Percentiles rank a stretch among this genome's conserved stretches.
Conservation (phyloP, 768 basidiomycete species). For the Pisolithus albus region DNA sequence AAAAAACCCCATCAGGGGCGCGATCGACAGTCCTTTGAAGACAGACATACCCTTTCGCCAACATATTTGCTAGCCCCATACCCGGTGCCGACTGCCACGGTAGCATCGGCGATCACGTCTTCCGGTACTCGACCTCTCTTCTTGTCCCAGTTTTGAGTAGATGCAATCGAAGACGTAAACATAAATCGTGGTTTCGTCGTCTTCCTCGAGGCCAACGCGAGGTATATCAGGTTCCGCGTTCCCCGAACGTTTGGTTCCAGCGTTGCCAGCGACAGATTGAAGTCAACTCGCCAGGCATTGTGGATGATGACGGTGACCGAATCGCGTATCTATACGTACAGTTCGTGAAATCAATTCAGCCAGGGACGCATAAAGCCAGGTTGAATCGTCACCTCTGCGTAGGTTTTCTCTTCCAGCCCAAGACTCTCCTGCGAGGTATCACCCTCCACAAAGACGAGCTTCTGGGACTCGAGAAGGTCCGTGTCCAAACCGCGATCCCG, state of each 20-base stretch:
- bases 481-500: slow-evolving; percentile 28
- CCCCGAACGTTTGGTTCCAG: slow-evolving; percentile 33
- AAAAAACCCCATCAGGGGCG: no score
- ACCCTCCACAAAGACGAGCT: slow-evolving; percentile 33
- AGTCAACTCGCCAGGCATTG: slow-evolving; percentile 37
- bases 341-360: not conserved
- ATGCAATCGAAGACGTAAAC: slow-evolving; percentile 20
- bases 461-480: slow-evolving; percentile 21
- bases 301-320: slow-evolving; percentile 28
- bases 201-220: slow-evolving; percentile 24
- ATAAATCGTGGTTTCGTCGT: slow-evolving; percentile 12
- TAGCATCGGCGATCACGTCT: slow-evolving; percentile 24
- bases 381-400: slow-evolving; percentile 23
- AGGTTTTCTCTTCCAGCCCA: slow-evolving; percentile 21
- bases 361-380: not conserved
- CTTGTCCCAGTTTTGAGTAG: slow-evolving; percentile 19
- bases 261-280: slow-evolving; percentile 32
- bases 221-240: slow-evolving; percentile 27
- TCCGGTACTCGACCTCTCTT: slow-evolving; percentile 28
- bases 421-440: slow-evolving; percentile 25
- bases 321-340: slow-evolving; percentile 6
- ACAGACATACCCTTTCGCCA: slow-evolving; percentile 26
- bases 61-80: slow-evolving; percentile 36
- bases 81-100: slow-evolving; percentile 26
- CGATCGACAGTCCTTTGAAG: slow-evolving; percentile 1